Evolutionary conservation across 2,329 filamentous ascomycete species (phyloP), one percentile per base, ranked within the genome.

Genomic region (Talaromyces rugulosus): DNA sequence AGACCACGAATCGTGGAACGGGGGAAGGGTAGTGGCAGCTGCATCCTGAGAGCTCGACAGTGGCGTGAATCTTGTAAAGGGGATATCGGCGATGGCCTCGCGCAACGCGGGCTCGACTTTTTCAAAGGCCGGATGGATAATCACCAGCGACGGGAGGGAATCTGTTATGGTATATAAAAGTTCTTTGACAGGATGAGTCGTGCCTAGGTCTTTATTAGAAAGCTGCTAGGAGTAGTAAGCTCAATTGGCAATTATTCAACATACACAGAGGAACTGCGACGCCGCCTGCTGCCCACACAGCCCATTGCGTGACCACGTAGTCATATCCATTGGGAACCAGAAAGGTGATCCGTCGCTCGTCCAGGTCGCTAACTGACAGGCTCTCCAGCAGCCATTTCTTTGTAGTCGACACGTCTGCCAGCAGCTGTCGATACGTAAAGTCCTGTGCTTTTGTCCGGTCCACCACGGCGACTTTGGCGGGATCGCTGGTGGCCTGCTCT

Each of bases 271-370:
- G 77, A 23, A 80, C 77, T 34, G 71, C 74, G 18, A 79, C 72
- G n/a, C 75, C 77, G 16, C 77, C 77, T 4, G 76, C 74, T 11
- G 76, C 77, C 77, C 77, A 79, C 58, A 78, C 65, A 7, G 77
- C 77, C 77, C 77, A 79, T 67, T 77, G 75, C 30, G 71, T 74
- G 9, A 72, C 75, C 7, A 77, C 75, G 65, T 78, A 78, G 59
- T 78, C 76, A 61, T 78, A 78, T 47, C 76, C 75, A 64, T 75
- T 75, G 1, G 76, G 76, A 9, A 70, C 68, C 14, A 78, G 68
- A 62, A 77, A 78, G 5, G 75, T 72, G 59, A 78, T 70, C 60
- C 76, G 72, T 31, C 71, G 68, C 63, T 79, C 76, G 27, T 75
- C 71, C 44, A 78, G 60, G 61, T 76, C 73, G 4, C 59, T 67